These are phyloP conservation scores for Podochytrium sp. DNA, from an alignment of 192 early-diverging fungal species.

Conservation along the genomic window DNA sequence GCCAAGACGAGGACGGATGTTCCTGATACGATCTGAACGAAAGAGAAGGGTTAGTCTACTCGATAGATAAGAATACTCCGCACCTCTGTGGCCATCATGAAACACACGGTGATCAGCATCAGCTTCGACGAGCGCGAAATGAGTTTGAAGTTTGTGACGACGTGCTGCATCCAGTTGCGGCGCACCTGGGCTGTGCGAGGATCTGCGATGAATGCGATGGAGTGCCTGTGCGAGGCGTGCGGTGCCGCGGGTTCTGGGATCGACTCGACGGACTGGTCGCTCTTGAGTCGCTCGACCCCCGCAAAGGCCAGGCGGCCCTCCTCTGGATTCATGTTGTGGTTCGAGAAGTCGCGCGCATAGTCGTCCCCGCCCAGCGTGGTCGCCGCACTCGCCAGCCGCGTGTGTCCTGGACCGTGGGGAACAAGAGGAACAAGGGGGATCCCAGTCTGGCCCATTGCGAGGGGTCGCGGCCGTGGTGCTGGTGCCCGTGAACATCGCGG, in stretches of 20 bases:
- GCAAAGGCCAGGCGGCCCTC: no score
- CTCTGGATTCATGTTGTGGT: conserved; percentile 33
- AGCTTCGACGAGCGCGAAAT: conserved; percentile 22
- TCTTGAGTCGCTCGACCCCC: no score
- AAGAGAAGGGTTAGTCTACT: background rate
- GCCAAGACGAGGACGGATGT: conserved; percentile 54
- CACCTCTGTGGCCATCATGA: conserved; percentile 23
- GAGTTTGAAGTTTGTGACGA: background rate
- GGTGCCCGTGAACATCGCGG: background rate
- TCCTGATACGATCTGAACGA: conserved; percentile 44
- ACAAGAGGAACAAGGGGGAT: no score
- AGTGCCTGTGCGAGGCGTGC: background rate
- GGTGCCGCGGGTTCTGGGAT: no score
- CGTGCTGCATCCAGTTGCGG: conserved; percentile 26
- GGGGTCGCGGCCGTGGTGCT: background rate
- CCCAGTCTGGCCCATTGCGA: background rate
- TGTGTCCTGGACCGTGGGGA: no score
- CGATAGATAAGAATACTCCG: background rate
- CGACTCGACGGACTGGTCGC: no score
- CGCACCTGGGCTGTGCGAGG: conserved; percentile 19
- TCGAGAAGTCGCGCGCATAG: no score
- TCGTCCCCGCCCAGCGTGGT: no score
- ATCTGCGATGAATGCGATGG: background rate
- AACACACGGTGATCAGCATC: background rate
- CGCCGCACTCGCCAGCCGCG: no score